These are phyloP conservation scores for Euphrasia arctica DNA, from an alignment of 305 asterid species.

Conservation along the genomic window DNA sequence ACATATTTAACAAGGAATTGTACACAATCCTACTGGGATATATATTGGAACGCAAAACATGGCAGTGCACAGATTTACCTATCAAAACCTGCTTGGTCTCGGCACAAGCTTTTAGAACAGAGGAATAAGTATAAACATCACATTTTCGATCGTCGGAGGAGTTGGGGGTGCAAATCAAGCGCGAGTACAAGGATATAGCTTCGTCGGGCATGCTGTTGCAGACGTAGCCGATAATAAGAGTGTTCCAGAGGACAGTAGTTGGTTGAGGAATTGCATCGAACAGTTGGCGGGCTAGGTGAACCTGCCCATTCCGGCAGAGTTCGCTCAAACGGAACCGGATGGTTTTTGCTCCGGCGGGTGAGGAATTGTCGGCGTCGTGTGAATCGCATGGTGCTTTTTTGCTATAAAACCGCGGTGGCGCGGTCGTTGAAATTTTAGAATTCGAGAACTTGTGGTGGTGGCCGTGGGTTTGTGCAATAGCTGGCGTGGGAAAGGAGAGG, in stretches of 20 bases:
- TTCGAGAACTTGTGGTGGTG: constrained; percentile 31
- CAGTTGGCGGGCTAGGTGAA: constrained; percentile 55
- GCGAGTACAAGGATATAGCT: constrained; percentile 61
- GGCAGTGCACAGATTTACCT: constrained; percentile 82
- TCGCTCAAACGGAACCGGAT: constrained; percentile 54
- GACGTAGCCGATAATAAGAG: constrained; percentile 51
- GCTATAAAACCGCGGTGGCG: constrained; percentile 29
- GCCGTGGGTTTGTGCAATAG: constrained; percentile 38
- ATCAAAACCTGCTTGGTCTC: constrained; percentile 49
- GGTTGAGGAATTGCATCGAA: constrained; percentile 62
- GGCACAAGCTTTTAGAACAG: constrained; percentile 83
- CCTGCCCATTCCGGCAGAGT: constrained; percentile 47
- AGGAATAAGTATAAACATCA: constrained; percentile 80
- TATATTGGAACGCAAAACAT: constrained; percentile 51
- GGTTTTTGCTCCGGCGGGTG: constrained; percentile 42
- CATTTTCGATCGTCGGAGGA: constrained; percentile 26
- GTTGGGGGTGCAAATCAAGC: constrained; percentile 37
- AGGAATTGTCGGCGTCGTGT: constrained; percentile 18
- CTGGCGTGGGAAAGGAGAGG: constrained; percentile 39
- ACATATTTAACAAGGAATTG: constrained; percentile 87
- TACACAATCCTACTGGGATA: constrained; percentile 65
- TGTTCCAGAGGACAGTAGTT: constrained; percentile 55
- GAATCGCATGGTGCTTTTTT: constrained; percentile 29
- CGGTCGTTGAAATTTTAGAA: constrained; percentile 23
- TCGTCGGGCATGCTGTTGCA: constrained; percentile 58